Evolutionary conservation across 768 basidiomycete genomes (phyloP).

Genomic region (Boletus pseudo-olivaceus): DNA sequence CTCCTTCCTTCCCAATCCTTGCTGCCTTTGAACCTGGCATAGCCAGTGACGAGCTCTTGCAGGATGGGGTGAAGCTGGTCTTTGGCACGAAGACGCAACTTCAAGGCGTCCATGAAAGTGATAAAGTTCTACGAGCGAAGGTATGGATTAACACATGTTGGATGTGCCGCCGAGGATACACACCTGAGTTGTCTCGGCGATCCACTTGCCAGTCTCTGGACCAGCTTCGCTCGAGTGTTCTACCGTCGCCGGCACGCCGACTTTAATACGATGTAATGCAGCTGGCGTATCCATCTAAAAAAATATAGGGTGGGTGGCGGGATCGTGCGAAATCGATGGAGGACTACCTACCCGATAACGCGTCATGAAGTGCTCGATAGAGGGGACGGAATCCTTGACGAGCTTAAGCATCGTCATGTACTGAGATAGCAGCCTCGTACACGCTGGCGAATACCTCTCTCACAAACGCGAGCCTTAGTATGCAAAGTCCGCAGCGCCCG

Average conservation of each 20-base stretch:
- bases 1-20: conserved; percentile 97
- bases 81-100: conserved; percentile 89
- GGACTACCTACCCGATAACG: conserved; percentile 65
- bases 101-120: conserved; percentile 97
- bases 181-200: conserved; percentile 96
- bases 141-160: not conserved
- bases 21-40: conserved; percentile 90
- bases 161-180: conserved; percentile 1
- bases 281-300: conserved; percentile 90
- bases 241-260: conserved; percentile 94
- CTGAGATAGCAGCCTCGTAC: conserved; percentile 88
- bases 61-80: conserved; percentile 94
- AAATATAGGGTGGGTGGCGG: not conserved
- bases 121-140: conserved; percentile 76
- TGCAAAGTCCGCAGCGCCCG: not conserved
- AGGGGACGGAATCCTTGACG: conserved; percentile 83
- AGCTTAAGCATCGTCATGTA: conserved; percentile 97
- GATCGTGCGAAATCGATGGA: not conserved
- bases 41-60: conserved; percentile 93
- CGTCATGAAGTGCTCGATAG: conserved; percentile 87
- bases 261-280: conserved; percentile 82
- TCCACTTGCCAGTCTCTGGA: conserved; percentile 93
- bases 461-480: conserved; percentile 8
- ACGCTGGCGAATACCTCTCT: conserved; percentile 93
- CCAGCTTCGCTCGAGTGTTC: conserved; percentile 93